Evolutionary conservation across 495 filamentous ascomycete species (phyloP), one percentile per base, ranked within the genome.

Genomic region (Aspergillus ostianus): DNA sequence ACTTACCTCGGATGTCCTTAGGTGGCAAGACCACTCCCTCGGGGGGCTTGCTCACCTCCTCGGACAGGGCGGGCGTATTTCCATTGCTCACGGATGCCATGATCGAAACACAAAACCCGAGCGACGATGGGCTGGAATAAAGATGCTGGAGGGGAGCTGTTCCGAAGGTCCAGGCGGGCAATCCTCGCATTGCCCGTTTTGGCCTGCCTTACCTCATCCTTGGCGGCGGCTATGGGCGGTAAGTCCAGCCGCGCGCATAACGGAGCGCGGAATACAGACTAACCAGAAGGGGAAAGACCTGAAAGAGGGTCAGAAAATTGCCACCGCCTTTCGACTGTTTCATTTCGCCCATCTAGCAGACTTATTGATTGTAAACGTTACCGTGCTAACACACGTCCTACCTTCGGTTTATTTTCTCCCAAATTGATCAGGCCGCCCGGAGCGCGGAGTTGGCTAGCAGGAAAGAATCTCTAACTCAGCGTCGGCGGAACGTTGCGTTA

Each of bases 11-110:
- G 70, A 94, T 90, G 70, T 92, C 89, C 70, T 84, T 86, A 0
- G 93, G 93, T 30, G 93, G 93, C 55, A 96, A 80, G 41, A 97
- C 89, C 55, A 94, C 80, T 60, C 92, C 93, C 52, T 85, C 80
- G 4, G 93, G 93, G 26, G 91, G 85, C 72, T 91, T 92, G 72
- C 83, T 84, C 58, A 81, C 72, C 54, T 84, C 82, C 58, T 86
- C 85, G 19, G 70, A 65, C 17, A 77, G 61, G 12, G 62, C 65
- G 10, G 75, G 69, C 23, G 77, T 76, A 69, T 84, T 82, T 59
- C 82, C 85, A 70, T 87, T 86, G 59, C 81, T 82, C 66, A 80
- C 77, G 59, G 84, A 79, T 46, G 85, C 70, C 67, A 82, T 80
- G 78, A 79, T 83, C 51, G 41, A 53, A 64, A 64, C 55, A 64